A percentile compares a stretch with the other conserved stretches of the same genome.
Conservation (phyloP, 2,329 filamentous ascomycete genomes). For the Botryotinia calthae region DNA sequence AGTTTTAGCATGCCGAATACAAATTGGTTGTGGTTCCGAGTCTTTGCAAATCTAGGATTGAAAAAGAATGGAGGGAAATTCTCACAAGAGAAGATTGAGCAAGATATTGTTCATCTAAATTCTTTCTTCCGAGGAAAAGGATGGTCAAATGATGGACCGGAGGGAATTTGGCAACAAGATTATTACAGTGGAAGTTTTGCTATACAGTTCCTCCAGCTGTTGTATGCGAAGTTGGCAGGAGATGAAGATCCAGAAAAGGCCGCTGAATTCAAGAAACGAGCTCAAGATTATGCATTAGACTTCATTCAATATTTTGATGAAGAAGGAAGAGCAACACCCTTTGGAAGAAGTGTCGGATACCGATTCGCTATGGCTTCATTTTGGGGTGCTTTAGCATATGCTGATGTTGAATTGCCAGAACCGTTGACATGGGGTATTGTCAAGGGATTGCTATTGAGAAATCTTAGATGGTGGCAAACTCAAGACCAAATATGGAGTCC, state of each 20-base stretch:
- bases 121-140: conserved; percentile 80
- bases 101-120: conserved; percentile 74
- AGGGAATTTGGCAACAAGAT: conserved; percentile 79
- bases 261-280: conserved; percentile 66
- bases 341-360: conserved; percentile 75
- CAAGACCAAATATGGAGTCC: conserved; percentile 72
- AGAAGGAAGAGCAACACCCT: conserved; percentile 70
- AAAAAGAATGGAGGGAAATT: conserved; percentile 72
- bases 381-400: conserved; percentile 75
- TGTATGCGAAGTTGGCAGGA: conserved; percentile 70
- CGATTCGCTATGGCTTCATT: conserved; percentile 85
- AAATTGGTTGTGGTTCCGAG: conserved; percentile 77
- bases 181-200: conserved; percentile 83
- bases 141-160: conserved; percentile 80
- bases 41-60: conserved; percentile 77
- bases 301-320: conserved; percentile 75
- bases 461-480: conserved; percentile 77
- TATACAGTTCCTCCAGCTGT: conserved; percentile 74
- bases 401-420: conserved; percentile 67
- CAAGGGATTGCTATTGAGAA: conserved; percentile 70
- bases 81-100: conserved; percentile 66
- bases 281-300: conserved; percentile 64
- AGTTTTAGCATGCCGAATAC: conserved; percentile 66
- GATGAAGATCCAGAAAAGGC: conserved; percentile 64
- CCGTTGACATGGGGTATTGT: conserved; percentile 77